These are phyloP conservation scores for Aureobasidium zeae DNA, from an alignment of 2,329 filamentous ascomycete genomes.

Conservation along the genomic window DNA sequence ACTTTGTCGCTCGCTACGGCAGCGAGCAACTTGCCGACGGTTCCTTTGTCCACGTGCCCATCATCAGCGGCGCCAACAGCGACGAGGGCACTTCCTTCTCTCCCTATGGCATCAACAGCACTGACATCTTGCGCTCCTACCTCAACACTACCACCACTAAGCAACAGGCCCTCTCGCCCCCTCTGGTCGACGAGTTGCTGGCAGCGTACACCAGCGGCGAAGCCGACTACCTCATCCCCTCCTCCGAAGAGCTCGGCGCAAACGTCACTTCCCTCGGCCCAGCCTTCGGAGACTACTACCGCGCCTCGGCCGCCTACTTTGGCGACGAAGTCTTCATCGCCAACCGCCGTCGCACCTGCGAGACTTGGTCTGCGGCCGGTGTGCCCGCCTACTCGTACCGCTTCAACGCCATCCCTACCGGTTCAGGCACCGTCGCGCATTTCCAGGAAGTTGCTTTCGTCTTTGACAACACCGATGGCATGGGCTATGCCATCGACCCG, in stretches of 20 bases:
- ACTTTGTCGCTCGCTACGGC: conserved; percentile 45
- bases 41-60: conserved; percentile 51
- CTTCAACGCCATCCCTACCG: conserved; percentile 47
- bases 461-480: conserved; percentile 37
- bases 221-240: conserved; percentile 42
- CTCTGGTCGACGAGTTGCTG: conserved; percentile 34
- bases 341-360: conserved; percentile 44
- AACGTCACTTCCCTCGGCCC: conserved; percentile 26
- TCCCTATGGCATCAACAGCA: conserved; percentile 45
- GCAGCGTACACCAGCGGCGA: conserved; percentile 44
- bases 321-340: conserved; percentile 51
- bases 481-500: conserved; percentile 34
- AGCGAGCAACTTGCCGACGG: conserved; percentile 48
- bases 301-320: conserved; percentile 45
- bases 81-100: conserved; percentile 56
- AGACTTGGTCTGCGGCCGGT: conserved; percentile 41
- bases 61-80: conserved; percentile 54
- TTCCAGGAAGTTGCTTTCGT: conserved; percentile 45
- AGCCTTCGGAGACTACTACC: conserved; percentile 40
- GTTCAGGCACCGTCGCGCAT: conserved; percentile 40
- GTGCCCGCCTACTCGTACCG: conserved; percentile 52
- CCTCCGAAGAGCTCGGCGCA: conserved; percentile 28
- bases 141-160: conserved; percentile 25
- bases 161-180: conserved; percentile 17
- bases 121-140: conserved; percentile 41